A percentile compares a stretch with the other conserved stretches of the same genome.
Conservation (phyloP, 305 asterid species). For the Fraxinus angustifolia region DNA sequence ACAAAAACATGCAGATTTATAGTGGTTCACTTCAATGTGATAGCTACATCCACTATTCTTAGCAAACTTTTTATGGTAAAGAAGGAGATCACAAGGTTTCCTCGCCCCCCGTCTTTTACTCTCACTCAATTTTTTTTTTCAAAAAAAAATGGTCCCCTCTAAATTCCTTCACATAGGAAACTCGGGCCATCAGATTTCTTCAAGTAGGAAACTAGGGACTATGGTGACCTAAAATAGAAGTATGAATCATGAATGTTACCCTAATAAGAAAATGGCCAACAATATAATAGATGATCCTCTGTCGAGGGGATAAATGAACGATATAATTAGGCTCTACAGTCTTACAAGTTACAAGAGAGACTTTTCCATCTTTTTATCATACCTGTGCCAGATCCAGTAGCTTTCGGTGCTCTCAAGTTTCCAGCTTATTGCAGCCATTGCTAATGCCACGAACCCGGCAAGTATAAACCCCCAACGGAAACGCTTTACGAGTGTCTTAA, state of each 20-base stretch:
- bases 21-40: background rate
- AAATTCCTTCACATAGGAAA: background rate
- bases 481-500: slow-evolving; percentile 55
- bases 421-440: slow-evolving; percentile 91
- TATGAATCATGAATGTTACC: background rate
- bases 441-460: slow-evolving; percentile 62
- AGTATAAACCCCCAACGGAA: slow-evolving; percentile 74
- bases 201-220: background rate
- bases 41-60: background rate
- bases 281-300: background rate
- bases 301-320: background rate
- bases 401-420: slow-evolving; percentile 58
- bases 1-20: background rate
- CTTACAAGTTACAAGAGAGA: background rate
- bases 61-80: background rate
- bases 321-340: background rate
- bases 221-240: background rate
- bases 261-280: background rate
- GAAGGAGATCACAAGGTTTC: background rate
- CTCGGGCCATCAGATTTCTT: background rate
- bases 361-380: background rate
- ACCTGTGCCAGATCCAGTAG: slow-evolving; percentile 99
- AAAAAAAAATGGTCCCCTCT: background rate
- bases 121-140: background rate
- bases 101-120: background rate